Percentiles rank a stretch among this genome's conserved stretches.
These are phyloP conservation scores for Acacia concinna DNA, from an alignment of 331 rosid genomes.

Conservation along the genomic window DNA sequence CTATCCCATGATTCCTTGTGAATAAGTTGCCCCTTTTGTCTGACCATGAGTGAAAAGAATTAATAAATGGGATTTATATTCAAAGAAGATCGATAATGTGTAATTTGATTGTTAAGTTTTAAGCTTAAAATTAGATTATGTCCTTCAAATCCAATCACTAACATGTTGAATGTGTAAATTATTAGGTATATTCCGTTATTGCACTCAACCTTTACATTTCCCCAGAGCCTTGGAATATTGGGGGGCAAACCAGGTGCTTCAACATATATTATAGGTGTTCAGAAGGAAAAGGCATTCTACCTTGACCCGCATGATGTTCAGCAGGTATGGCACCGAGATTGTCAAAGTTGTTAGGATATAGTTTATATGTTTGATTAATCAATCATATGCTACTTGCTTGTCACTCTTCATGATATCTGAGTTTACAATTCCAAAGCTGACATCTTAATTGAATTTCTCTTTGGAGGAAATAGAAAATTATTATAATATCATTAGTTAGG, in stretches of 20 bases:
- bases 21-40: neutral
- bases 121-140: slow-evolving; percentile 16
- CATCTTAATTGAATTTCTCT: neutral
- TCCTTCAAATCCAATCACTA: slow-evolving; percentile 6
- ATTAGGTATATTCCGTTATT: slow-evolving; percentile 81
- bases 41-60: neutral
- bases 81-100: slow-evolving; percentile 4
- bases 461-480: neutral
- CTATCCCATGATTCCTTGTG: neutral
- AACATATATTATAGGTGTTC: slow-evolving; percentile 87
- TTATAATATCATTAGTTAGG: neutral
- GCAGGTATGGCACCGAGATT: slow-evolving; percentile 46
- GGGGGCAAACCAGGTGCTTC: slow-evolving; percentile 96
- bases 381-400: neutral
- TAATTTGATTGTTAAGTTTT: slow-evolving; percentile 20
- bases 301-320: slow-evolving; percentile 98
- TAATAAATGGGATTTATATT: slow-evolving; percentile 17
- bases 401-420: neutral
- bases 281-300: slow-evolving; percentile 80
- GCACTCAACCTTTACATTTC: slow-evolving; percentile 79
- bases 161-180: slow-evolving; percentile 30
- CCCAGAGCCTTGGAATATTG: slow-evolving; percentile 94
- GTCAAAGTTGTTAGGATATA: slow-evolving; percentile 17
- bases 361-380: slow-evolving; percentile 1
- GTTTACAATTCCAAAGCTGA: neutral